Conservation (phyloP, 805 yeast species). For the Sugiyamaella mastotermitis region DNA sequence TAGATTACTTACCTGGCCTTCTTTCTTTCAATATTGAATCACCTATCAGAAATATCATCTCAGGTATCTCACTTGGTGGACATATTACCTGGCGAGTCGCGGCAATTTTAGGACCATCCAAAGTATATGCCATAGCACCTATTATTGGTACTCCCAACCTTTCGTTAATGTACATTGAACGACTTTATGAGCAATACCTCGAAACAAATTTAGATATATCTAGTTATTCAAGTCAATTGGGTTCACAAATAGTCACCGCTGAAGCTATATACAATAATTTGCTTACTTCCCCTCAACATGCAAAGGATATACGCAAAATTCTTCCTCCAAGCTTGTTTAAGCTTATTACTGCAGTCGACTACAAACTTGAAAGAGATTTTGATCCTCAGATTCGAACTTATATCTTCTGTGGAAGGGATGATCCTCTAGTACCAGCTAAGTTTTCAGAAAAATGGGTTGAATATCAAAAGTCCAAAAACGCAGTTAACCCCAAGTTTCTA, state of each 20-base stretch:
- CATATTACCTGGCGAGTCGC: constrained; percentile 47
- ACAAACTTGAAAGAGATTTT: constrained; percentile 9
- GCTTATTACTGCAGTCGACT: constrained; percentile 12
- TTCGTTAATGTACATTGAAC: constrained; percentile 38
- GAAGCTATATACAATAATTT: not conserved
- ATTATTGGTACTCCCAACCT: constrained; percentile 47
- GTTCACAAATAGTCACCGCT: constrained; percentile 14
- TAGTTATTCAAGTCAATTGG: not conserved
- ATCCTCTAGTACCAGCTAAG: constrained; percentile 31
- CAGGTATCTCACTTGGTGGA: constrained; percentile 54
- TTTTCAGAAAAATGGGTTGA: constrained; percentile 29
- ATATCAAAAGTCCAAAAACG: constrained; percentile 5
- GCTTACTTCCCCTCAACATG: constrained; percentile 2
- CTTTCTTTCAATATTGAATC: constrained; percentile 23
- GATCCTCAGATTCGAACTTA: constrained; percentile 20
- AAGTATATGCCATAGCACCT: constrained; percentile 38
- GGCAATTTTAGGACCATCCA: constrained; percentile 18
- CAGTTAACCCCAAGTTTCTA: constrained; percentile 11
- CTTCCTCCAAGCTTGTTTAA: constrained; percentile 13
- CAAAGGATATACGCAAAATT: not conserved
- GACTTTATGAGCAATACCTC: constrained; percentile 7
- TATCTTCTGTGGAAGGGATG: constrained; percentile 32
- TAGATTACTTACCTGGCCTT: constrained; percentile 39
- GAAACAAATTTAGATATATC: not conserved
- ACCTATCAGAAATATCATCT: constrained; percentile 30